A percentile compares a stretch with the other conserved stretches of the same genome.
phyloP scores from a whole-genome alignment of 768 basidiomycete species.

The Mycena haematopus region DNA sequence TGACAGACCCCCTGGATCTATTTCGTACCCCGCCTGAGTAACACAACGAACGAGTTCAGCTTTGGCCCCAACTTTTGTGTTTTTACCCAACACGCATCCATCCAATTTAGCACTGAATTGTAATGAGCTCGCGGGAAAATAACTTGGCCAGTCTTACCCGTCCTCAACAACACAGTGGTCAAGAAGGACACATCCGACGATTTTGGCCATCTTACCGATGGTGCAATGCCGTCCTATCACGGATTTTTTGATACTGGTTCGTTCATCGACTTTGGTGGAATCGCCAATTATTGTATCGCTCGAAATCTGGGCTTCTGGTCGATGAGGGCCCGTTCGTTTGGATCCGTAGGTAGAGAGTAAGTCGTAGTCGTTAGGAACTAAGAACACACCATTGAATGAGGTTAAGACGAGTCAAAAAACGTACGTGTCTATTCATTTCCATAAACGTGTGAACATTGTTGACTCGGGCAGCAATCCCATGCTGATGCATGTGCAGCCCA shows the following conservation, averaged over 20 bases:
- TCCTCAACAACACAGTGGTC: conserved; percentile 91
- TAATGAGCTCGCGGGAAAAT: conserved; percentile 1
- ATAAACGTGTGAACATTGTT: conserved; percentile 81
- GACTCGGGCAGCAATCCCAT: conserved; percentile 69
- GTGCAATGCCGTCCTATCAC: conserved; percentile 84
- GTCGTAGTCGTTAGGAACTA: conserved; percentile 60
- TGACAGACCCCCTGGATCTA: conserved; percentile 64
- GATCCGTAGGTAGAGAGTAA: conserved; percentile 63
- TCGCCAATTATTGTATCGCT: conserved; percentile 81
- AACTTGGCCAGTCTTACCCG: conserved; percentile 58
- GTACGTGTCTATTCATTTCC: conserved; percentile 81
- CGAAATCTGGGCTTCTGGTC: conserved; percentile 87
- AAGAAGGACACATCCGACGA: conserved; percentile 81
- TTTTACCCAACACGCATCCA: conserved; percentile 75
- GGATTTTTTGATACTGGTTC: conserved; percentile 79
- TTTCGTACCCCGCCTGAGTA: conserved; percentile 81
- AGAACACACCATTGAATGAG: conserved; percentile 1
- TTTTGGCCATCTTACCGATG: conserved; percentile 84
- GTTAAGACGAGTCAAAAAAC: conserved; percentile 32
- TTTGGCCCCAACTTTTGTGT: conserved; percentile 73
- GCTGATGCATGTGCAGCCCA: conserved; percentile 65
- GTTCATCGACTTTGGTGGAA: conserved; percentile 83
- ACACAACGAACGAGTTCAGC: conserved; percentile 72
- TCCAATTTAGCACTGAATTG: conserved; percentile 72
- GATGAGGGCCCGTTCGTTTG: conserved; percentile 70